Evolutionary conservation across 495 filamentous ascomycete genomes (phyloP).

Genomic region (Pyronema domesticum): DNA sequence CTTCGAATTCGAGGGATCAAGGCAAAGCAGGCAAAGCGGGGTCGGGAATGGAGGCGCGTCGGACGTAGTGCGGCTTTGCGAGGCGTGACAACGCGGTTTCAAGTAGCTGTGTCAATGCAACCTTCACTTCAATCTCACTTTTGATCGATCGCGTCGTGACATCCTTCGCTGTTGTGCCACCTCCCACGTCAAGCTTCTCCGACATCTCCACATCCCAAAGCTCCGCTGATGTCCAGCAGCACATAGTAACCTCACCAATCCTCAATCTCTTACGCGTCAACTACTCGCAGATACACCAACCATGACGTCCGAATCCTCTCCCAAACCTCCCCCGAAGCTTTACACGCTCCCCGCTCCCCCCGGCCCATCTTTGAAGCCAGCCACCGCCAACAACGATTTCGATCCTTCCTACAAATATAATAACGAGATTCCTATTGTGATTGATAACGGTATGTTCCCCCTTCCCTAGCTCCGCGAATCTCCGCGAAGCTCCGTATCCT

Average conservation of each 20-base stretch:
- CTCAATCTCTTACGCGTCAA: background rate
- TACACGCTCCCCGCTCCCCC: constrained; percentile 21
- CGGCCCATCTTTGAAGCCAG: constrained; percentile 4
- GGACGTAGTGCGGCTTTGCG: no score
- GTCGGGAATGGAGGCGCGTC: background rate
- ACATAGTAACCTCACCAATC: background rate
- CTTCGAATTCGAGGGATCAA: no score
- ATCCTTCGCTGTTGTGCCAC: no score
- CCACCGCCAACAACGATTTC: background rate
- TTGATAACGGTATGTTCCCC: constrained; percentile 68
- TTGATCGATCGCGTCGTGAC: no score
- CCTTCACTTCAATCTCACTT: no score
- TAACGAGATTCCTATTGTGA: constrained; percentile 63
- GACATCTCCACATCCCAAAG: no score
- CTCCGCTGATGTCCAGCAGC: no score
- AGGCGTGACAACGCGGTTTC: no score
- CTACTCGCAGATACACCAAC: background rate
- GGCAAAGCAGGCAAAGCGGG: no score
- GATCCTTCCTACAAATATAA: constrained; percentile 24
- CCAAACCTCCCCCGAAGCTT: constrained; percentile 20
- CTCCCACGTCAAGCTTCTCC: no score
- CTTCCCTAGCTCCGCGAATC: background rate
- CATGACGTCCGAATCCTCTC: background rate
- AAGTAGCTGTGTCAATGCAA: no score
- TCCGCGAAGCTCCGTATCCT: no score